Conservation (phyloP, 2,329 filamentous ascomycete genomes). For the Pestalotiopsis fici region DNA sequence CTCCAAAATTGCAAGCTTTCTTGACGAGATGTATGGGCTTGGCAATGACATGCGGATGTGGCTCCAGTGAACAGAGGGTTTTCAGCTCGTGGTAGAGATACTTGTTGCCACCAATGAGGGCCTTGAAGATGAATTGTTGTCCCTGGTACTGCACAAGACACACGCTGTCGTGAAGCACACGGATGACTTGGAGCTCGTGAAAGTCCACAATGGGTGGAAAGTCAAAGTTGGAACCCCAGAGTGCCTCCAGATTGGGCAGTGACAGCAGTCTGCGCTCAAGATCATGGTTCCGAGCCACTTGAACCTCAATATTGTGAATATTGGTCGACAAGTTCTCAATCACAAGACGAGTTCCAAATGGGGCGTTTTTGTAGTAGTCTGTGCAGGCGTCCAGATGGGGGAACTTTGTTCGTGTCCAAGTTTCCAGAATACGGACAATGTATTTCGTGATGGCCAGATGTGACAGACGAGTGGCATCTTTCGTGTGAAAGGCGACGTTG, state of each 20-base stretch:
- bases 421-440: conserved; percentile 54
- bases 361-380: conserved; percentile 44
- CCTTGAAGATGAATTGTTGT: conserved; percentile 56
- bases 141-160: conserved; percentile 50
- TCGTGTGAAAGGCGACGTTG: conserved; percentile 55
- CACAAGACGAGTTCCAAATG: conserved; percentile 60
- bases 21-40: conserved; percentile 55
- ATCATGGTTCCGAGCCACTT: conserved; percentile 50
- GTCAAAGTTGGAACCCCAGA: conserved; percentile 43
- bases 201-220: conserved; percentile 53
- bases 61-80: conserved; percentile 51
- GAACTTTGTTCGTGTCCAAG: conserved; percentile 44
- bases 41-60: conserved; percentile 54
- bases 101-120: conserved; percentile 57
- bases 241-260: conserved; percentile 36
- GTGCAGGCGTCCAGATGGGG: conserved; percentile 27
- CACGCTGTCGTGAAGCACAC: conserved; percentile 61
- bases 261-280: conserved; percentile 55
- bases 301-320: conserved; percentile 45
- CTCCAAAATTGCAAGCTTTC: conserved; percentile 57
- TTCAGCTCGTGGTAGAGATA: conserved; percentile 64
- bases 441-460: conserved; percentile 54
- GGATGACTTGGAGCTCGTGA: conserved; percentile 47
- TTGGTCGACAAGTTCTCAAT: conserved; percentile 51
- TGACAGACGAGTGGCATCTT: conserved; percentile 47